These are phyloP conservation scores for Metschnikowia baotianmanensis DNA, from an alignment of 805 yeast species.

Conservation along the genomic window DNA sequence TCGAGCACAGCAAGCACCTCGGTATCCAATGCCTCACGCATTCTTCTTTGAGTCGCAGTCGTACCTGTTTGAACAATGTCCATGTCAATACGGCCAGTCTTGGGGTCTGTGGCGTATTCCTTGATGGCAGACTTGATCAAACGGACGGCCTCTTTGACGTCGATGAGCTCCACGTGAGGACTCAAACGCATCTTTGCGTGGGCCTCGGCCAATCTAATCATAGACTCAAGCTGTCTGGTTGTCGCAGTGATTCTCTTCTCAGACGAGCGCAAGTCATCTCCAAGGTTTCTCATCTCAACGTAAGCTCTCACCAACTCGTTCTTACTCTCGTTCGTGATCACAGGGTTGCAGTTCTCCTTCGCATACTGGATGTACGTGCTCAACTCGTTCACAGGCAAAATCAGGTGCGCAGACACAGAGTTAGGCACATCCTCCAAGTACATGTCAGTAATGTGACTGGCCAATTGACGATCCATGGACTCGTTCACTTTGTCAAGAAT, in stretches of 20 bases:
- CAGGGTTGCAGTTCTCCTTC: slow-evolving; percentile 81
- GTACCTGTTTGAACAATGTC: slow-evolving; percentile 96
- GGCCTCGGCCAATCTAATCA: slow-evolving; percentile 93
- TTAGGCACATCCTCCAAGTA: slow-evolving; percentile 85
- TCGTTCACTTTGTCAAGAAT: slow-evolving; percentile 93
- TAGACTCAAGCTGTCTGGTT: slow-evolving; percentile 92
- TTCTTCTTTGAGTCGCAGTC: slow-evolving; percentile 77
- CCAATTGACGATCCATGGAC: slow-evolving; percentile 76
- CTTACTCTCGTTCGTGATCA: slow-evolving; percentile 75
- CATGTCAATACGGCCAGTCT: slow-evolving; percentile 96
- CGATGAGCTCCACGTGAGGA: slow-evolving; percentile 64
- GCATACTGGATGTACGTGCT: slow-evolving; percentile 92
- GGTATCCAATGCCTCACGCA: slow-evolving; percentile 68
- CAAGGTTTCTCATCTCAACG: slow-evolving; percentile 90
- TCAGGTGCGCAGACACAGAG: slow-evolving; percentile 62
- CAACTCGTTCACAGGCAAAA: slow-evolving; percentile 82
- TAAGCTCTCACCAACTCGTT: slow-evolving; percentile 81
- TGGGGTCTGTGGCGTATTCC: slow-evolving; percentile 97
- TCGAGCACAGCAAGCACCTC: slow-evolving; percentile 57
- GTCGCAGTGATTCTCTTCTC: slow-evolving; percentile 97
- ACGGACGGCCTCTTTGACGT: slow-evolving; percentile 92
- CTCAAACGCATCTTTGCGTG: slow-evolving; percentile 95
- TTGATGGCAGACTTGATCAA: slow-evolving; percentile 91
- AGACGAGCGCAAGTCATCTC: slow-evolving; percentile 82
- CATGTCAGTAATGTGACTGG: slow-evolving; percentile 86